Conservation (phyloP, 2,329 filamentous ascomycete genomes). For the Onygenales sp. region DNA sequence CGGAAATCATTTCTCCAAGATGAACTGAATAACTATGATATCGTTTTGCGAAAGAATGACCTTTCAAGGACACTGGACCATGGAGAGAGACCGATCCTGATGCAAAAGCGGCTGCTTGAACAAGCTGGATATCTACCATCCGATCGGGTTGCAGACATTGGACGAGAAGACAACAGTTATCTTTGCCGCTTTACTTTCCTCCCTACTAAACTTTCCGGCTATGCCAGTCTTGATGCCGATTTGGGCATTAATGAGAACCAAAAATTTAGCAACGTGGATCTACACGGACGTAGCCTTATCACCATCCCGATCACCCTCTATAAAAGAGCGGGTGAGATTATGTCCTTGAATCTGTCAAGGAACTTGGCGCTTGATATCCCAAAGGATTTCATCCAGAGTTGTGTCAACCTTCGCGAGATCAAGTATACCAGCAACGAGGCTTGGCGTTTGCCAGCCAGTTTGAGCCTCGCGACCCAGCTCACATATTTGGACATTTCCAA, state of each 20-base stretch:
- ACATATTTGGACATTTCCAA: conserved; percentile 93
- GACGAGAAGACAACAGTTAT: conserved; percentile 94
- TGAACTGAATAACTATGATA: conserved; percentile 86
- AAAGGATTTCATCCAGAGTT: conserved; percentile 92
- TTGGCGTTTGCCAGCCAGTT: conserved; percentile 70
- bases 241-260: conserved; percentile 71
- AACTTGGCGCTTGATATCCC: conserved; percentile 89
- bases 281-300: conserved; percentile 79
- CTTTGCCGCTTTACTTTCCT: conserved; percentile 93
- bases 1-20: conserved; percentile 93
- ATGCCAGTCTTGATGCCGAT: conserved; percentile 62
- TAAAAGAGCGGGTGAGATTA: conserved; percentile 83
- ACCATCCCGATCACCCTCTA: conserved; percentile 94
- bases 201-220: conserved; percentile 75
- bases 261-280: conserved; percentile 89
- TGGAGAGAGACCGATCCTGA: conserved; percentile 72
- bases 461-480: conserved; percentile 69
- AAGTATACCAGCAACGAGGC: conserved; percentile 94
- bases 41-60: conserved; percentile 89
- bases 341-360: conserved; percentile 84
- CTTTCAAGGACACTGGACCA: conserved; percentile 70
- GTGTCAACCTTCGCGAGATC: conserved; percentile 83
- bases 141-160: conserved; percentile 85
- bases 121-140: conserved; percentile 83
- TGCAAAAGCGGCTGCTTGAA: conserved; percentile 84